Conservation (phyloP, 371 early-diverging fungal genomes). For the Haplosporangium sp. region DNA sequence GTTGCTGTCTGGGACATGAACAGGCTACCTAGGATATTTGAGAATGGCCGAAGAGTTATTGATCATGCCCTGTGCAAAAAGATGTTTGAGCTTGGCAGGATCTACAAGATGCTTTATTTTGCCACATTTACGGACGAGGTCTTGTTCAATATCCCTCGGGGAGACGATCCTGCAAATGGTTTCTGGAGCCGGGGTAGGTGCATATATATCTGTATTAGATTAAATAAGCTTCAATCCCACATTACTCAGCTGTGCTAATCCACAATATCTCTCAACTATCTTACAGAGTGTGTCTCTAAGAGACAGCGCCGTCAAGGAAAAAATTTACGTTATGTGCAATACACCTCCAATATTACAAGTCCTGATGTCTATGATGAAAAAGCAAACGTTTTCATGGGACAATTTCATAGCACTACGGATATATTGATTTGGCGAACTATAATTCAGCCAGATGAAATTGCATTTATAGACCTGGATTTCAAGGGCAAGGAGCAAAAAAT, state of each 20-base stretch:
- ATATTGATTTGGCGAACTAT: slow-evolving; percentile 79
- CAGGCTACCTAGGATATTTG: slow-evolving; percentile 33
- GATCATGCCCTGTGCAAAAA: slow-evolving; percentile 46
- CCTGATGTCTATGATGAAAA: slow-evolving; percentile 73
- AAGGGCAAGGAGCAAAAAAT: slow-evolving; percentile 70
- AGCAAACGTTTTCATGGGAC: slow-evolving; percentile 68
- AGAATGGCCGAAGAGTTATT: slow-evolving; percentile 44
- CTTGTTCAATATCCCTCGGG: slow-evolving; percentile 39
- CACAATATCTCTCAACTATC: background rate
- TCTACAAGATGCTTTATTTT: slow-evolving; percentile 51
- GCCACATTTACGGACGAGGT: slow-evolving; percentile 51
- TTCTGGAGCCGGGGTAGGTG: slow-evolving; percentile 53
- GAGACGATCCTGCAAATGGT: slow-evolving; percentile 37
- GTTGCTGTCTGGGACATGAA: slow-evolving; percentile 51
- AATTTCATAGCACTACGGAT: slow-evolving; percentile 76
- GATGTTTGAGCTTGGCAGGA: slow-evolving; percentile 52
- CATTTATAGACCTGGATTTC: slow-evolving; percentile 70
- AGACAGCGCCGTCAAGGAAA: slow-evolving; percentile 49
- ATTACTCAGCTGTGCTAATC: too few species aligned
- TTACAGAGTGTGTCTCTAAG: slow-evolving; percentile 36
- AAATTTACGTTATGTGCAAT: slow-evolving; percentile 62
- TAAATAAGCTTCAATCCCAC: too few species aligned
- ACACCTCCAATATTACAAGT: slow-evolving; percentile 77
- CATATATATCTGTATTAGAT: background rate
- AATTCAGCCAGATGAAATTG: slow-evolving; percentile 73